Conservation (phyloP, 768 basidiomycete genomes). For the Russula brevipes region DNA sequence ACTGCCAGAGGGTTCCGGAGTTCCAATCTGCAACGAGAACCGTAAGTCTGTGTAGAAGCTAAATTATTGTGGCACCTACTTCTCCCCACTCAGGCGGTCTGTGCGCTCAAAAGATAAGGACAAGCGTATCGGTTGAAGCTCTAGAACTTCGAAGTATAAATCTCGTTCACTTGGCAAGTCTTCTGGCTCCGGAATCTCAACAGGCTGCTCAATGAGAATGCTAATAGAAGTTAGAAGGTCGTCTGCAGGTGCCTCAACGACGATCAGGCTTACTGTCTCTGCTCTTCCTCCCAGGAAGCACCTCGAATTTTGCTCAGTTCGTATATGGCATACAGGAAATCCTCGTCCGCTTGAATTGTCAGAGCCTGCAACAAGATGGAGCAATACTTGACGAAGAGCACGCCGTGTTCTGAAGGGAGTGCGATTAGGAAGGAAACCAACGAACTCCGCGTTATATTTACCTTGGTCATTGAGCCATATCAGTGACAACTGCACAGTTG, state of each 20-base stretch:
- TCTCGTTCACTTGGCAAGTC: conserved; percentile 64
- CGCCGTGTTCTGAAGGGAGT: conserved; percentile 75
- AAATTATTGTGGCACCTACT: conserved; percentile 46
- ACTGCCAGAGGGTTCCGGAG: conserved; percentile 89
- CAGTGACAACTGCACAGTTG: conserved; percentile 83
- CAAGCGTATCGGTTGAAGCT: conserved; percentile 89
- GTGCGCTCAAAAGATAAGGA: conserved; percentile 97
- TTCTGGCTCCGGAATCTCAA: conserved; percentile 65
- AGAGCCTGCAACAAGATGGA: conserved; percentile 90
- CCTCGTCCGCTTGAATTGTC: conserved; percentile 96
- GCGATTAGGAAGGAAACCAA: background rate
- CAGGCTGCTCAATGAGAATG: conserved; percentile 64
- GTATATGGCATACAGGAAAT: conserved; percentile 86
- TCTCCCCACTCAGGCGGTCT: conserved; percentile 86
- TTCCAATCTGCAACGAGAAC: conserved; percentile 46
- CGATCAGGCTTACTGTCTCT: conserved; percentile 57
- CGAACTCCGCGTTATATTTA: conserved; percentile 31
- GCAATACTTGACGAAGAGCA: conserved; percentile 96
- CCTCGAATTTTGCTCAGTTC: conserved; percentile 90
- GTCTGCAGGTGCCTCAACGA: conserved; percentile 4
- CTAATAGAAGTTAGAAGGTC: conserved; percentile 36
- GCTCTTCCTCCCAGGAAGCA: conserved; percentile 78
- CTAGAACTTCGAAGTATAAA: conserved; percentile 92
- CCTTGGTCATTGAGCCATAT: conserved; percentile 93
- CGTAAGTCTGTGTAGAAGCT: background rate